Base-by-base conservation (phyloP, 495 filamentous ascomycete species). In the Penicillium paxilli region DNA sequence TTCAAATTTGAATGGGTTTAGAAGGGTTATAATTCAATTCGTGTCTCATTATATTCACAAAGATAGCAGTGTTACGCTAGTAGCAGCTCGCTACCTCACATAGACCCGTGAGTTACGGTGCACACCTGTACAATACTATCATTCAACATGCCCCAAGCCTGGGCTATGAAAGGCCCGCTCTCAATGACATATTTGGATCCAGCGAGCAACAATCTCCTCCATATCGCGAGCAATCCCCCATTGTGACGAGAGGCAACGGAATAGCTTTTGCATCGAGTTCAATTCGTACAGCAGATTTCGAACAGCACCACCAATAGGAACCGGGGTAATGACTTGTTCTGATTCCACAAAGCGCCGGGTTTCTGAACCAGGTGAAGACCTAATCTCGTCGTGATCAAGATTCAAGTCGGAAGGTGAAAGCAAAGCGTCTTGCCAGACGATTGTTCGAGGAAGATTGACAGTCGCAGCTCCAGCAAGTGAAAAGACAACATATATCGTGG, bases 171-270 rank as follows among this genome's bases (percentile, higher is more conserved):
- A 37, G 14, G 10, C n/a, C 14, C 4, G n/a, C n/a, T 37, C 40
- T 23, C 20, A 78, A 63, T 78, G 74, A 50, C 72, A 78, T 1
- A 77, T 54, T 9, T 68, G 62, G 54, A 77, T 80, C 77, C 77
- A 80, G 41, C 71, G 60, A 8, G 74, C 67, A 38, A 78, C 52
- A 38, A 78, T 70, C 35, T 76, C 69, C 45, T 74, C 75, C 77
- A 80, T 80, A 49, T 80, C 74, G 61, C 70, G 68, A 17, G 77
- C 77, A 51, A 80, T 70, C 0, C 76, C 75, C 76, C 76, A 80
- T 51, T 80, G 76, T 3, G 70, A 72, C 16, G 63, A 69, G 4
- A 80, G 57, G 48, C 76, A 78, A 16, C 74, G 67, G 50, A 80
- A 78, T 4, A 80, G 60, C 55, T 78, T 80, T 55, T 77, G 76